Percentiles rank a stretch among this genome's conserved stretches.
phyloP scores from a whole-genome alignment of 768 basidiomycete species.

The Tylopilus cervinicoccineus region DNA sequence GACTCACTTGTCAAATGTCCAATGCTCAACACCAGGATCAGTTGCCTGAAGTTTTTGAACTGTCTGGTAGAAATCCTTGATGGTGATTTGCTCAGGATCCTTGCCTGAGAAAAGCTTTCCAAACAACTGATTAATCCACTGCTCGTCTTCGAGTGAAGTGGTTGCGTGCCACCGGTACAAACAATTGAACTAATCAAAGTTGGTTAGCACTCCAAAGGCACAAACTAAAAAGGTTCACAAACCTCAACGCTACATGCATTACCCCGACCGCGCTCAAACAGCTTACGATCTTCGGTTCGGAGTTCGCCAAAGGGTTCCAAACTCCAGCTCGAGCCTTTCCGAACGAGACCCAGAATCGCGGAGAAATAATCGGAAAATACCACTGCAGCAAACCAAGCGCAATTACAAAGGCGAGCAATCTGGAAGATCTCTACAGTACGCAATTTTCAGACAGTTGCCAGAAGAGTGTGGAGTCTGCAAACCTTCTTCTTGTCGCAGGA shows the following conservation, averaged over 20 bases:
- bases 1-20: constrained; percentile 63
- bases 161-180: constrained; percentile 86
- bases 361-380: constrained; percentile 87
- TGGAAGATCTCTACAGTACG: constrained; percentile 69
- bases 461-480: background rate
- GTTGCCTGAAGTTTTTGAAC: constrained; percentile 35
- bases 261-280: constrained; percentile 77
- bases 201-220: background rate
- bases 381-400: constrained; percentile 71
- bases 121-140: constrained; percentile 58
- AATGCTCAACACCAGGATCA: constrained; percentile 50
- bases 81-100: constrained; percentile 42
- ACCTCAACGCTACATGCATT: constrained; percentile 84
- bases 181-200: constrained; percentile 65
- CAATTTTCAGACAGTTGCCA: background rate
- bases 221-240: constrained; percentile 8
- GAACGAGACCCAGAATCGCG: constrained; percentile 71
- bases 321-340: constrained; percentile 74
- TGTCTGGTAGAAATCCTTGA: constrained; percentile 48
- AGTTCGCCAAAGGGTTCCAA: constrained; percentile 76
- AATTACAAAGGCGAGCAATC: constrained; percentile 72
- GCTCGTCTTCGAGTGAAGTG: constrained; percentile 64
- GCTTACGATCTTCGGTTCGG: constrained; percentile 52
- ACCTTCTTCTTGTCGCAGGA: constrained; percentile 55
- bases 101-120: constrained; percentile 50